Conservation (phyloP, 2,329 filamentous ascomycete species). For the Colletotrichum musae region DNA sequence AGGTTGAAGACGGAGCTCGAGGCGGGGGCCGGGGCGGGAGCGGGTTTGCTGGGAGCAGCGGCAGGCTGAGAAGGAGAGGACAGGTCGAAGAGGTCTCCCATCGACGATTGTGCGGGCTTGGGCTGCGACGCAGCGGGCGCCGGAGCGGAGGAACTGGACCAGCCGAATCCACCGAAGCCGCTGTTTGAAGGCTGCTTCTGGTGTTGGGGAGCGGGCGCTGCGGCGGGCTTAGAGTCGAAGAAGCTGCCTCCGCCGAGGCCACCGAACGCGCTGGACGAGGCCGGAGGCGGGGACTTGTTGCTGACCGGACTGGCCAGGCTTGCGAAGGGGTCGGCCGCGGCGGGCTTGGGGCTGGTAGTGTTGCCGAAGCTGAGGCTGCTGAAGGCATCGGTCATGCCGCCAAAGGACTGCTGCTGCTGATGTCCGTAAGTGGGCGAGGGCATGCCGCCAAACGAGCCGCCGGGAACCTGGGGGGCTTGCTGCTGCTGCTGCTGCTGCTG, state of each 20-base stretch:
- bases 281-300: slow-evolving; percentile 51
- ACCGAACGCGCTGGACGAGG: slow-evolving; percentile 62
- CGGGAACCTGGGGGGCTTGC: slow-evolving; percentile 61
- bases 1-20: slow-evolving; percentile 86
- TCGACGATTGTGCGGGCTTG: slow-evolving; percentile 66
- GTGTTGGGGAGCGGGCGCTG: slow-evolving; percentile 61
- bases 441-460: slow-evolving; percentile 77
- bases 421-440: slow-evolving; percentile 68
- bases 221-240: slow-evolving; percentile 82
- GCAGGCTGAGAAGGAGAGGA: slow-evolving; percentile 63
- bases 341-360: slow-evolving; percentile 63
- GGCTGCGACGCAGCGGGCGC: slow-evolving; percentile 51
- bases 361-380: slow-evolving; percentile 61
- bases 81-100: slow-evolving; percentile 88
- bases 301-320: slow-evolving; percentile 62
- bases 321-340: slow-evolving; percentile 71
- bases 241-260: slow-evolving; percentile 82
- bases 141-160: slow-evolving; percentile 65
- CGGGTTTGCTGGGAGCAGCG: slow-evolving; percentile 52
- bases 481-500: slow-evolving; percentile 55
- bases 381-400: slow-evolving; percentile 85
- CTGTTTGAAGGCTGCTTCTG: slow-evolving; percentile 69
- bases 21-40: slow-evolving; percentile 56
- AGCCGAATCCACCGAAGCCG: slow-evolving; percentile 77
- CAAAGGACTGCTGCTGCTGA: slow-evolving; percentile 61